phyloP scores from a whole-genome alignment of 495 filamentous ascomycete genomes.

The Pyrenula aspistea region DNA sequence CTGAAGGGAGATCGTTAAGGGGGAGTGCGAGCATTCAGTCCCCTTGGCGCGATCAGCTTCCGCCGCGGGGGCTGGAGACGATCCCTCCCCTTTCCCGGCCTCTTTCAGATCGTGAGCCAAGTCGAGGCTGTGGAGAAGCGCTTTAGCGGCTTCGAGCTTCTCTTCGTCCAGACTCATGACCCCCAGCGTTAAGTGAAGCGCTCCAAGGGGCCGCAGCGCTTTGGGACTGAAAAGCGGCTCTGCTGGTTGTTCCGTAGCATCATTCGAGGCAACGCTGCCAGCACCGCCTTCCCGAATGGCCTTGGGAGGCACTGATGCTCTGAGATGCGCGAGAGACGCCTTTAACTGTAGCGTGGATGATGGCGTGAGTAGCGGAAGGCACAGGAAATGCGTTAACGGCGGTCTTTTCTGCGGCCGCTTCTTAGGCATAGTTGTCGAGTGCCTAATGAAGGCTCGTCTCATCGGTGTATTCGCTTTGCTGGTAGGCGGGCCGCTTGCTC shows the following conservation, averaged over 20 bases:
- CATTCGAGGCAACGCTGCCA: slow-evolving; percentile 1
- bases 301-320: slow-evolving; percentile 33
- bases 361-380: slow-evolving; percentile 60
- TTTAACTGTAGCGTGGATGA: slow-evolving; percentile 52
- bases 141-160: slow-evolving; percentile 43
- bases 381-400: slow-evolving; percentile 78
- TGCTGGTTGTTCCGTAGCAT: slow-evolving; percentile 10
- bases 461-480: no score
- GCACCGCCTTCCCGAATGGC: slow-evolving; percentile 3
- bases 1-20: slow-evolving; percentile 17
- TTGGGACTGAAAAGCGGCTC: slow-evolving; percentile 33
- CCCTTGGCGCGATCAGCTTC: background rate
- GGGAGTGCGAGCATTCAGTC: no score
- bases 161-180: slow-evolving; percentile 66
- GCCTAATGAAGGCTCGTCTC: background rate
- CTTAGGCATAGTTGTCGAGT: background rate
- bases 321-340: slow-evolving; percentile 46
- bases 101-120: slow-evolving; percentile 32
- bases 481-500: no score
- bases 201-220: slow-evolving; percentile 66
- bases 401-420: slow-evolving; percentile 16
- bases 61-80: no score
- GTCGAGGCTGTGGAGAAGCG: slow-evolving; percentile 41
- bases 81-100: background rate
- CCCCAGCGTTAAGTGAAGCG: slow-evolving; percentile 75